Conservation (phyloP, 129 eudicot genomes). For the Chrysanthemum lavandulifolium region DNA sequence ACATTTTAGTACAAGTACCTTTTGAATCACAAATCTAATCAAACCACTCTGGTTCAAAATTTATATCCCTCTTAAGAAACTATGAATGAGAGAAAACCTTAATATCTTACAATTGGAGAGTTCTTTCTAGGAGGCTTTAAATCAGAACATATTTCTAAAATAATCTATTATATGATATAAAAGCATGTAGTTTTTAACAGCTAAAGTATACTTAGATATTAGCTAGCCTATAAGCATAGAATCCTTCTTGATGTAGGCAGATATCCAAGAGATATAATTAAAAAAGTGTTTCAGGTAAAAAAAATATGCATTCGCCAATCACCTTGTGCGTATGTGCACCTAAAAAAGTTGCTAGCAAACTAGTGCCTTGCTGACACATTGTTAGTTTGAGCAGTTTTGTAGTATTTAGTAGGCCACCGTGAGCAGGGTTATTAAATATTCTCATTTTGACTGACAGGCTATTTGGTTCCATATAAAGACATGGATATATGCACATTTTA, state of each 20-base stretch:
- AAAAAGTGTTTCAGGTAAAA: not conserved
- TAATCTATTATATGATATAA: not conserved
- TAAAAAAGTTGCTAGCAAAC: conserved; percentile 9
- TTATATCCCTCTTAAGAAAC: too few species aligned
- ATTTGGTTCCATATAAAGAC: conserved; percentile 4
- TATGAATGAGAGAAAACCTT: too few species aligned
- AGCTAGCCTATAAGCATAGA: not conserved
- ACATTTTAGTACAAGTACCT: too few species aligned
- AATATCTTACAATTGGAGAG: too few species aligned
- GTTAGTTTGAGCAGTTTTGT: conserved; percentile 11
- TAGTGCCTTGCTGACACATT: conserved; percentile 32
- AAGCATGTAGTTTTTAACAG: not conserved
- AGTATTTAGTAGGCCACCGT: conserved; percentile 16
- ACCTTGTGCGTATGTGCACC: conserved; percentile 17
- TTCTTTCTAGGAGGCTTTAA: too few species aligned
- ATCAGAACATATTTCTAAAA: too few species aligned
- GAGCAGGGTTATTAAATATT: conserved; percentile 9
- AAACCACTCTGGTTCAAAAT: too few species aligned
- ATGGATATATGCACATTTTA: conserved; percentile 15
- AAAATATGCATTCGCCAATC: conserved; percentile 12
- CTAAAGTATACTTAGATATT: conserved; percentile 1
- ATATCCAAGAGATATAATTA: not conserved
- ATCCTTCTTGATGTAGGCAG: not conserved
- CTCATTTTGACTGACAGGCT: not conserved
- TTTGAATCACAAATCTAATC: too few species aligned